A percentile compares a stretch with the other conserved stretches of the same genome.
Conservation (phyloP, 2,329 filamentous ascomycete genomes). For the Xylaria digitata region DNA sequence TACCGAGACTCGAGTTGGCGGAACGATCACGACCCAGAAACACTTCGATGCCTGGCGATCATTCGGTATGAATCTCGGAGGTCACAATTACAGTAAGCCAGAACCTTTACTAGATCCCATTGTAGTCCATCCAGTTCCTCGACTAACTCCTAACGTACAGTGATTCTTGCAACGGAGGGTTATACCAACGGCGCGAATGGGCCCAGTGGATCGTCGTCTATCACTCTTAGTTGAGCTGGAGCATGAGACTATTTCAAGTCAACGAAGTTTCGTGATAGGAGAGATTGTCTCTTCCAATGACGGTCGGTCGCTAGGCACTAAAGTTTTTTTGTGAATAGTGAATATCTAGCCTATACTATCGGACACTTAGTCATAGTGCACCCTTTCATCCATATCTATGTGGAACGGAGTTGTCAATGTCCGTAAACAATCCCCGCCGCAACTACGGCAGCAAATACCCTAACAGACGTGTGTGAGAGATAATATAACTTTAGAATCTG, state of each 20-base stretch:
- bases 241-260: not conserved
- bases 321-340: not conserved
- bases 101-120: not conserved
- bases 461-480: too few species aligned
- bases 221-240: conserved; percentile 37
- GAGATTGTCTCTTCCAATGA: too few species aligned
- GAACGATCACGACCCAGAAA: conserved; percentile 62
- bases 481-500: too few species aligned
- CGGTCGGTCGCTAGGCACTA: not conserved
- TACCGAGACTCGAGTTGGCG: conserved; percentile 60
- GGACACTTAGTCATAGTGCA: not conserved
- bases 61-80: conserved; percentile 60
- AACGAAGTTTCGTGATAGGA: not conserved
- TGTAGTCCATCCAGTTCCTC: not conserved
- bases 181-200: conserved; percentile 43
- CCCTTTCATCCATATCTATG: too few species aligned
- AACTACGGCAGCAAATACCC: too few species aligned
- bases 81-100: conserved; percentile 59
- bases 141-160: conserved; percentile 26
- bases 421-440: too few species aligned
- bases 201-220: conserved; percentile 43
- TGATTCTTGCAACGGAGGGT: conserved; percentile 46
- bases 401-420: too few species aligned
- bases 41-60: conserved; percentile 67
- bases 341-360: not conserved